Conservation (phyloP, 139 green algal genomes). For the Chlamydomonas asymmetrica region DNA sequence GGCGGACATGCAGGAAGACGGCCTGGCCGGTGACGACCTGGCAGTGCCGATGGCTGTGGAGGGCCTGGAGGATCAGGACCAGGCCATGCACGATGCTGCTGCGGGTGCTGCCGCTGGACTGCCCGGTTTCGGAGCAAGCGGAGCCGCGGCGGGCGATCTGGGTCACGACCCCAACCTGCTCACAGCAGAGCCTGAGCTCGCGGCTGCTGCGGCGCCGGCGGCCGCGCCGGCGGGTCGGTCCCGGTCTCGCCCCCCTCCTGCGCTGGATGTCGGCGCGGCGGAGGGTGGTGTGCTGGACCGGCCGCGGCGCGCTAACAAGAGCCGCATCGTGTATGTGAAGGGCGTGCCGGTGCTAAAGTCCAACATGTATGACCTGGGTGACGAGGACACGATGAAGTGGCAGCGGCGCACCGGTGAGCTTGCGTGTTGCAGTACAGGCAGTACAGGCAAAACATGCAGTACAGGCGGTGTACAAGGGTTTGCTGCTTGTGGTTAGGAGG, state of each 20-base stretch:
- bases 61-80: not conserved
- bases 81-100: not conserved
- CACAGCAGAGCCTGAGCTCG: not conserved
- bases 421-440: not conserved
- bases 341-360: constrained; percentile 25
- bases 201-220: too few relatives aligned
- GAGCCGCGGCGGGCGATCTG: not conserved
- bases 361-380: constrained; percentile 69
- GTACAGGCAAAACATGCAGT: too few relatives aligned
- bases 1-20: not conserved
- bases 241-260: too few relatives aligned
- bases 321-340: constrained; percentile 51
- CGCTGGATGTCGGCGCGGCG: not conserved
- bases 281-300: constrained; percentile 6
- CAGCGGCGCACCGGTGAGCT: constrained; percentile 2
- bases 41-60: not conserved
- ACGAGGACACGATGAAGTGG: constrained; percentile 59
- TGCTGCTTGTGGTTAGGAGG: too few relatives aligned
- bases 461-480: too few relatives aligned
- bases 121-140: not conserved
- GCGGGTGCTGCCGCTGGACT: not conserved
- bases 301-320: constrained; percentile 32
- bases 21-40: not conserved
- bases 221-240: not conserved
- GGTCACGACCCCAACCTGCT: not conserved